Percentiles rank a stretch among this genome's conserved stretches.
These are phyloP conservation scores for Pisolithus albus DNA, from an alignment of 768 basidiomycete genomes.

Conservation along the genomic window DNA sequence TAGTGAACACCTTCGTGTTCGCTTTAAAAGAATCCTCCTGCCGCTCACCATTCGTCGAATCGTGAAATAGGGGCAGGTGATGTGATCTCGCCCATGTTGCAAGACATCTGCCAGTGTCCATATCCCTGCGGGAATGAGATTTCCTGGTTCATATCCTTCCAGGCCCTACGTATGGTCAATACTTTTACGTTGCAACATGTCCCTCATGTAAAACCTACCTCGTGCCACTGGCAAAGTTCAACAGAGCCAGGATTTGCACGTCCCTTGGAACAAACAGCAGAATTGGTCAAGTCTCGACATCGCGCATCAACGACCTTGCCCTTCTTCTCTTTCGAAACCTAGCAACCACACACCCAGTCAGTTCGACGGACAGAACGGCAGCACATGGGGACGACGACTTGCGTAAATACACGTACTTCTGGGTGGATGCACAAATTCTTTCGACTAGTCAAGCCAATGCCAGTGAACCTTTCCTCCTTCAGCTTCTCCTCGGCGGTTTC, in stretches of 20 bases:
- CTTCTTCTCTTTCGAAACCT: slow-evolving; percentile 98
- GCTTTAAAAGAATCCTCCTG: not conserved
- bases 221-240: slow-evolving; percentile 91
- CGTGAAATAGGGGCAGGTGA: slow-evolving; percentile 91
- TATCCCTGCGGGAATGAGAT: slow-evolving; percentile 76
- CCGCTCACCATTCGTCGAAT: slow-evolving; percentile 87
- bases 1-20: not conserved
- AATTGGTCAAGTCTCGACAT: slow-evolving; percentile 90
- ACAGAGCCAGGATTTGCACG: slow-evolving; percentile 83
- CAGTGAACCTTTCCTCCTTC: slow-evolving; percentile 79
- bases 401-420: slow-evolving; percentile 47
- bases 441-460: slow-evolving; percentile 88
- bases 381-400: not conserved
- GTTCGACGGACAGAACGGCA: too few species aligned
- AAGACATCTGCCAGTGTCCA: slow-evolving; percentile 93
- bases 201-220: slow-evolving; percentile 46
- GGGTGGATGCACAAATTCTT: slow-evolving; percentile 97
- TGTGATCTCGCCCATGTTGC: slow-evolving; percentile 78
- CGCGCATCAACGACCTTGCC: slow-evolving; percentile 95
- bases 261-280: slow-evolving; percentile 76
- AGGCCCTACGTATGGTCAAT: slow-evolving; percentile 52
- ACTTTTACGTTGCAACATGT: not conserved
- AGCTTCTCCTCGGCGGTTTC: slow-evolving; percentile 67
- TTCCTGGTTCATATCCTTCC: slow-evolving; percentile 73
- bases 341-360: not conserved